Conservation (phyloP, 2,329 filamentous ascomycete species). For the Thyridium curvatum region DNA sequence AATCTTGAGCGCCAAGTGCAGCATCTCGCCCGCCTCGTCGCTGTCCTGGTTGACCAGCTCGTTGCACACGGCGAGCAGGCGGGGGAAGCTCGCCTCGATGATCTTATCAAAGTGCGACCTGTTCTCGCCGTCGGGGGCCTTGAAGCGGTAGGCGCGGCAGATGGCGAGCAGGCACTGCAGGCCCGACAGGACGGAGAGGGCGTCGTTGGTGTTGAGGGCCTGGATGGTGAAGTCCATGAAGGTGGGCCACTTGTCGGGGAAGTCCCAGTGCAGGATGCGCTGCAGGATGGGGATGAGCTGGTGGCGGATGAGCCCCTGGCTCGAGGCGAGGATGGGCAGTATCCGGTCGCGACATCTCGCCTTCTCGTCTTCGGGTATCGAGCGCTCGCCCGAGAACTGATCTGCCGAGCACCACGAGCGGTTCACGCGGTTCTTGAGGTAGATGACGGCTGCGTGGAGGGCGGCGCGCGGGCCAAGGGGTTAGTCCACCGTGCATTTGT, state of each 20-base stretch:
- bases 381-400: constrained; percentile 63
- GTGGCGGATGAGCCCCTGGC: constrained; percentile 74
- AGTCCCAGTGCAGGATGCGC: constrained; percentile 93
- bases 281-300: constrained; percentile 93
- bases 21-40: constrained; percentile 92
- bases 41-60: constrained; percentile 86
- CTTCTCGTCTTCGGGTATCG: constrained; percentile 87
- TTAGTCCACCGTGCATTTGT: constrained; percentile 1
- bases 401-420: constrained; percentile 81
- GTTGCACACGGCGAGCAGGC: constrained; percentile 79
- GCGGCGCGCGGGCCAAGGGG: constrained; percentile 4
- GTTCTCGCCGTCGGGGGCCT: constrained; percentile 67
- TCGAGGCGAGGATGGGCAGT: constrained; percentile 79
- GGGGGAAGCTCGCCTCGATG: constrained; percentile 83
- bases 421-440: constrained; percentile 95
- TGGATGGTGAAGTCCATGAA: constrained; percentile 92
- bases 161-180: constrained; percentile 91
- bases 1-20: constrained; percentile 88
- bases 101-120: constrained; percentile 90
- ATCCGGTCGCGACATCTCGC: constrained; percentile 78
- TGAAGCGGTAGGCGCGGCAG: constrained; percentile 93
- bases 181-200: constrained; percentile 82
- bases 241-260: constrained; percentile 86
- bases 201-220: constrained; percentile 80
- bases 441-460: constrained; percentile 70